Evolutionary conservation across 1,139 yeast species (phyloP), one percentile per base, ranked within the genome.

Genomic region (Sugiyamaella castrensis): DNA sequence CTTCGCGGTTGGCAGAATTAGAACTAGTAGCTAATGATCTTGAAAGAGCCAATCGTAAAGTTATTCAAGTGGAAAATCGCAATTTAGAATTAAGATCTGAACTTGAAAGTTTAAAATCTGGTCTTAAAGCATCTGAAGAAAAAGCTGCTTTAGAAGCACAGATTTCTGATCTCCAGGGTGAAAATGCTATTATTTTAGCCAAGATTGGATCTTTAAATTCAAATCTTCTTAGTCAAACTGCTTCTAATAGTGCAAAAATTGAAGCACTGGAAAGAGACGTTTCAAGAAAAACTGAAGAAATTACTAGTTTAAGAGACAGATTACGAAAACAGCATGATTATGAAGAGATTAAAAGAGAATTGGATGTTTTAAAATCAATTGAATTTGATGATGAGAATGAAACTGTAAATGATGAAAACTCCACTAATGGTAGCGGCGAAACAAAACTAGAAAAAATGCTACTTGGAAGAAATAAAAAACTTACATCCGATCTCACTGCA

Each of bases 321-420:
- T 71, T 89, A 59, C 94, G 87, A 55, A 72, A 77, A 11, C 79
- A 87, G 66, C 89, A 86, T 60, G 91, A 84, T 63, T 89, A 91
- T 65, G 89, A 85, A 48, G 88, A 86, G 56, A 67, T 89, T 44
- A 88, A 87, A 65, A 77, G 78, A 45, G 96, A 89, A 61, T 71
- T 89, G 52, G 77, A 75, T 16, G 77, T 88, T 27, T 67, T 91
- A 53, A 82, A 87, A 61, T 82, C 82, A 55, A 82, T 87, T 37
- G 89, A 87, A 61, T 85, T 86, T 68, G 76, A 70, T 12, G 46
- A 38, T 12, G 53, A 52, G 10, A 55, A 50, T 24, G 51, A 47
- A 15, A 53, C 48, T 8, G 42, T 37, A 15, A 54, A 50, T 2
- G 54, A 49, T 12, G 55, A 50, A 8, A 56, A 51, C 12, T 68